Base-by-base conservation (phyloP, 306 rosid genomes). In the Malus asiatica region DNA sequence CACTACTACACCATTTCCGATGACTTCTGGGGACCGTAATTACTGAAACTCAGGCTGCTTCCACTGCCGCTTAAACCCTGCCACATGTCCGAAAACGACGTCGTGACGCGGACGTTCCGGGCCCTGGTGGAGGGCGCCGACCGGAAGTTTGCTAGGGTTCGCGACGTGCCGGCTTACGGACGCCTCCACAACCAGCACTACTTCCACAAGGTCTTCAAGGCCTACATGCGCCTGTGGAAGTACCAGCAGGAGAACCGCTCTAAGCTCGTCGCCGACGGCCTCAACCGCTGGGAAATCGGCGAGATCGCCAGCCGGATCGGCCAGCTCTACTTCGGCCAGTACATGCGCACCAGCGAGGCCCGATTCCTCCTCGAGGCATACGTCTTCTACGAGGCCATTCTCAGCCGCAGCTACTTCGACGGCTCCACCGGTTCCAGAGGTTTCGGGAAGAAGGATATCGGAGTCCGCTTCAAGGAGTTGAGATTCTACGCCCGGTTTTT, bases 291-390 rank as follows among this genome's bases (percentile, higher is more conserved):
- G 97, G 99, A 96, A 88, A 89, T 93, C 83, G 99, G 98, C 64
- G 99, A 93, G 93, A 93, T 96, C 90, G 98, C 99, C 7, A 93
- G 98, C 83, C 93, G 98, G 86, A 92, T 96, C 85, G 98, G 98
- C 13, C 98, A 96, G 85, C 88, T 96, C 32, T 96, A 93, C 93
- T 96, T 89, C 78, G 90, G 97, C 5, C 99, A 96, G 89, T 96
- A 96, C 77, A 86, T 90, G 93, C 81, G 99, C 84, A 93, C 89
- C 55, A 96, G 98, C 78, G 93, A 96, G 84, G 86, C 87, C 27
- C 88, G 93, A 80, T 96, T 90, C 81, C 78, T 96, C 66, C 88
- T 89, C 59, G 99, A 90, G 80, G 97, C 99, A 0, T 96, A 88
- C 71, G 90, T 96, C 18, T 96, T 96, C 87, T 96, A 96, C 73